phyloP scores from a whole-genome alignment of 75 land plant genomes.

The Cryptomeria japonica region DNA sequence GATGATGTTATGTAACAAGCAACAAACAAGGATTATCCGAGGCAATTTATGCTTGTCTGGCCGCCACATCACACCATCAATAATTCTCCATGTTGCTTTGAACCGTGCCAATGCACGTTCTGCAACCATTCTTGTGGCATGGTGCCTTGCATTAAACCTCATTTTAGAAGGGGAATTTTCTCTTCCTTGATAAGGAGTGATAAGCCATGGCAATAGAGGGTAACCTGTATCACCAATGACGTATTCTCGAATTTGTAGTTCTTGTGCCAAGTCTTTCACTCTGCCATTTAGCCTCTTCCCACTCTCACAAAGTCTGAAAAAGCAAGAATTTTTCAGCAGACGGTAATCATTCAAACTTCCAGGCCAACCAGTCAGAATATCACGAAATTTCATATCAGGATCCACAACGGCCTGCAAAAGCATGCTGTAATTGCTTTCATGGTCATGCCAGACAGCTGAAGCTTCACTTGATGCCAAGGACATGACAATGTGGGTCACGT shows the following conservation, averaged over 20 bases:
- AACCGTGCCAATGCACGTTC: slow-evolving; percentile 55
- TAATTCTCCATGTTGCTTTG: slow-evolving; percentile 86
- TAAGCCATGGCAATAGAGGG: slow-evolving; percentile 92
- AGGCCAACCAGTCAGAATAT: slow-evolving; percentile 90
- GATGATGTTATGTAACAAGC: slow-evolving; percentile 88
- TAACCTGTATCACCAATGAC: slow-evolving; percentile 71
- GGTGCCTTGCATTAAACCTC: slow-evolving; percentile 48
- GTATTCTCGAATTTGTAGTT: slow-evolving; percentile 58
- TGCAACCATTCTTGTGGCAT: slow-evolving; percentile 44
- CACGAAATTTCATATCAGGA: slow-evolving; percentile 75
- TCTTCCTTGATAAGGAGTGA: slow-evolving; percentile 65
- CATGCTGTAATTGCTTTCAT: slow-evolving; percentile 86
- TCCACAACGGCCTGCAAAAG: slow-evolving; percentile 83
- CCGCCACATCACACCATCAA: slow-evolving; percentile 87
- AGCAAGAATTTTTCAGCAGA: slow-evolving; percentile 65
- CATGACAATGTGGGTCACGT: slow-evolving; percentile 89
- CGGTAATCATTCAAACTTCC: slow-evolving; percentile 72
- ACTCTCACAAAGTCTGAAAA: slow-evolving; percentile 69
- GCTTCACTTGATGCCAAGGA: slow-evolving; percentile 79
- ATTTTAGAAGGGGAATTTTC: slow-evolving; percentile 20
- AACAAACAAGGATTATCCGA: slow-evolving; percentile 80
- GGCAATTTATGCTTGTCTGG: slow-evolving; percentile 89
- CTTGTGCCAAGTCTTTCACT: slow-evolving; percentile 26
- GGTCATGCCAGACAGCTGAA: slow-evolving; percentile 89
- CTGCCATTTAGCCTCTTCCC: slow-evolving; percentile 73